Percentiles rank a stretch among this genome's conserved stretches.
Conservation (phyloP, 345 rosid species). For the Syzygium aqueum region DNA sequence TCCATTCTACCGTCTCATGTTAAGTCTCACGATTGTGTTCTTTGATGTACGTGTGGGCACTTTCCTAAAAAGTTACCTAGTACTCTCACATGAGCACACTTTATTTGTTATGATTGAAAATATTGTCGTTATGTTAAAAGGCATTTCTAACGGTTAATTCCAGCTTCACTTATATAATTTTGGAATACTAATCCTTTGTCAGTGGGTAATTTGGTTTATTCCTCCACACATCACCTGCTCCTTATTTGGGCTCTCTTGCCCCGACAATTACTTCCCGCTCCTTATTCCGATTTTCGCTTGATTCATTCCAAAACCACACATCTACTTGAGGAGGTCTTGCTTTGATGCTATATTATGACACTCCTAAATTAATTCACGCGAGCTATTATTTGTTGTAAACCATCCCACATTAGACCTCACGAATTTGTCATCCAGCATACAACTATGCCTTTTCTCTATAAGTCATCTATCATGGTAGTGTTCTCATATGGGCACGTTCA, state of each 20-base stretch:
- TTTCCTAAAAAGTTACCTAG: background rate
- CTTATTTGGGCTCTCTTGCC: background rate
- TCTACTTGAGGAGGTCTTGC: background rate
- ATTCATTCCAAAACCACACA: background rate
- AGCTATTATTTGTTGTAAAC: background rate
- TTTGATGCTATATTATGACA: background rate
- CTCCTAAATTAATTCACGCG: background rate
- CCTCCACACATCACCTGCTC: background rate
- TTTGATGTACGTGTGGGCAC: background rate
- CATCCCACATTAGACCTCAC: fast-evolving
- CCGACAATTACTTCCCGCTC: background rate
- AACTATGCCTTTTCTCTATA: background rate
- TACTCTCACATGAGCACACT: background rate
- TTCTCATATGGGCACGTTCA: background rate
- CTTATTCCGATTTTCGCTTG: background rate
- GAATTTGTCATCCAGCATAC: background rate
- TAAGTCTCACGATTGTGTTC: background rate
- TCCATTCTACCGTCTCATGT: background rate
- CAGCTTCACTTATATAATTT: background rate
- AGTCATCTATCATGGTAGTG: background rate
- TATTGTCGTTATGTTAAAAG: background rate
- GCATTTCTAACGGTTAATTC: background rate
- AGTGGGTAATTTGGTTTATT: background rate
- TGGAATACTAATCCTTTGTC: background rate
- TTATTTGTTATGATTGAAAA: background rate